Conservation (phyloP, 2,329 filamentous ascomycete genomes). For the Xylariaceae sp. region DNA sequence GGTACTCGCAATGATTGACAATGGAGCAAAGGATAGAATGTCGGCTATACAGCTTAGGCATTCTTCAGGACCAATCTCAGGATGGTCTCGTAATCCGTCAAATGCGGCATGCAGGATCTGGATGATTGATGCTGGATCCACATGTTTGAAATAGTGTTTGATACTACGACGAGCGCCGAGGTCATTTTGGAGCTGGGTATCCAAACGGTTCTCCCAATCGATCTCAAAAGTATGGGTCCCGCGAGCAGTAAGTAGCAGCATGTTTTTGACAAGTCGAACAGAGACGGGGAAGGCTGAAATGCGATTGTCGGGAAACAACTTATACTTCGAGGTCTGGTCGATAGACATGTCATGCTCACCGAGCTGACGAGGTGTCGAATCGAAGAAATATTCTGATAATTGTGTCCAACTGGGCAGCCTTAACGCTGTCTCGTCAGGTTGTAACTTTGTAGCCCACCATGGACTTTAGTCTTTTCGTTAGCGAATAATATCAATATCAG, state of each 20-base stretch:
- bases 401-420: slow-evolving; percentile 51
- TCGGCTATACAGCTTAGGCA: slow-evolving; percentile 27
- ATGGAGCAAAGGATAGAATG: slow-evolving; percentile 31
- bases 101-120: slow-evolving; percentile 55
- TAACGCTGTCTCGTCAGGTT: slow-evolving; percentile 32
- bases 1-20: slow-evolving; percentile 26
- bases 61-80: slow-evolving; percentile 35
- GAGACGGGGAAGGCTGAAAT: slow-evolving; percentile 64
- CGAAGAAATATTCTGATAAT: slow-evolving; percentile 51
- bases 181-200: slow-evolving; percentile 69
- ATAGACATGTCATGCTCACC: slow-evolving; percentile 35
- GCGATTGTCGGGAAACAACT: slow-evolving; percentile 41
- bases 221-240: slow-evolving; percentile 60
- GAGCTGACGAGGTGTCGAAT: slow-evolving; percentile 19
- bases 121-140: slow-evolving; percentile 38
- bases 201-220: slow-evolving; percentile 81
- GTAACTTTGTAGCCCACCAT: slow-evolving; percentile 42
- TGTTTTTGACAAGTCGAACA: slow-evolving; percentile 62
- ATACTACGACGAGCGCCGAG: slow-evolving; percentile 60
- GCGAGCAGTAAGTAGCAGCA: slow-evolving; percentile 50
- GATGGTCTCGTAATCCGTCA: slow-evolving; percentile 50
- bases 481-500: no score
- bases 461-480: slow-evolving; percentile 31
- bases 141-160: slow-evolving; percentile 48
- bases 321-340: slow-evolving; percentile 37